Base-by-base conservation (phyloP, 2,329 filamentous ascomycete genomes). In the Calycina marina region DNA sequence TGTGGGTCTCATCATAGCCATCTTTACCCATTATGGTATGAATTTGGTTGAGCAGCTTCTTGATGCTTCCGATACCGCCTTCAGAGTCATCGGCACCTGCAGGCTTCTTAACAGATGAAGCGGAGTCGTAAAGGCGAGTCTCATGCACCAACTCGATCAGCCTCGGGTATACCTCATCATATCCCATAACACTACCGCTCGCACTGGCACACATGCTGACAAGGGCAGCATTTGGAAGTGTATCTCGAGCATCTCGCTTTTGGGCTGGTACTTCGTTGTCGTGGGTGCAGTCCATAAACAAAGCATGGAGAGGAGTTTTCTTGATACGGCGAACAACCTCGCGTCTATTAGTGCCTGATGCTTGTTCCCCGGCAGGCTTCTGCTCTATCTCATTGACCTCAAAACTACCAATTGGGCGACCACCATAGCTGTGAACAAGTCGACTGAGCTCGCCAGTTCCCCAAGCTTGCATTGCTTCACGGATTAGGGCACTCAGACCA, bases 231-330 rank as follows among this genome's bases (percentile, higher is more conserved):
- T 92, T 96, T 5, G 92, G 82, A 6, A 98, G 65, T 0, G 90
- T 96, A 52, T 98, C 92, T 38, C 85, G 73, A 31, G 86, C 86
- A 53, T 94, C 86, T 25, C 92, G 72, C 57, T 94, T 94, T 56
- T 98, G 88, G 1, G 88, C 83, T 1, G 90, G 90, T 2, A 84
- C 80, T 58, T 98, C 88, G 47, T 98, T 98, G 59, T 98, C 90
- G 55, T 98, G 90, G 0, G 92, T 98, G 56, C 92, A 98, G 54
- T 98, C 92, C 85, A 96, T 96, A 57, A 98, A 94, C 1, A 98
- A 62, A 1, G 88, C 90, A 43, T 93, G 86, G 0, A 96, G 79
- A 4, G 86, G 83, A 3, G 75, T 81, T n/a, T 80, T 77, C 43
- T 83, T 82, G 55, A 98, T 86, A 40, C 69, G 77, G 42, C 77